phyloP scores from a whole-genome alignment of 768 basidiomycete genomes.

The Cystobasidium ongulense region DNA sequence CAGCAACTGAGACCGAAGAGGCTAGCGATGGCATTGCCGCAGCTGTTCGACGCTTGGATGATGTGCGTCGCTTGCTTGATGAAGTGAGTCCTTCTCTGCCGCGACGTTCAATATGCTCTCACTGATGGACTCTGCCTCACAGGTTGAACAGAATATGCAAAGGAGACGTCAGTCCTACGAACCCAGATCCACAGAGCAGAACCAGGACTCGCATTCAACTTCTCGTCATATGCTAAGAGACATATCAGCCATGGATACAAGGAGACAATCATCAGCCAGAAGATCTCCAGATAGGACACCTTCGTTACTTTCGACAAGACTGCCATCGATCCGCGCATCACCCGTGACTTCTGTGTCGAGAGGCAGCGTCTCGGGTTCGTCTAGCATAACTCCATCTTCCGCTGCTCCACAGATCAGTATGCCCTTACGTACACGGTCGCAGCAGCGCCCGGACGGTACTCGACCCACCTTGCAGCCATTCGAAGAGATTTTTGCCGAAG shows the following conservation, averaged over 20 bases:
- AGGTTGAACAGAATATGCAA: slow-evolving; percentile 10
- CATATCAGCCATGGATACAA: not conserved
- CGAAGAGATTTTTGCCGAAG: slow-evolving; percentile 29
- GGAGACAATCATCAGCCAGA: not conserved
- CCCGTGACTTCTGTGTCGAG: not conserved
- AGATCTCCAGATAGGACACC: not conserved
- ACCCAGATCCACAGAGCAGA: not conserved
- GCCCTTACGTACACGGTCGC: not conserved
- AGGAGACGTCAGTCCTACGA: not conserved
- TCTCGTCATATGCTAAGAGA: not conserved
- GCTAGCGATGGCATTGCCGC: not conserved
- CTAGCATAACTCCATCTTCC: not conserved
- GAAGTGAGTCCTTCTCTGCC: not conserved
- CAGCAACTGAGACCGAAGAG: not conserved
- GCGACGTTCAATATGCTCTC: not conserved
- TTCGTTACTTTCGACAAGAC: not conserved
- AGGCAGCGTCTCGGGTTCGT: not conserved
- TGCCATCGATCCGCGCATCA: not conserved
- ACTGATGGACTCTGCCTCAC: not conserved
- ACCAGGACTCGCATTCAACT: not conserved
- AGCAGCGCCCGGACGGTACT: not conserved
- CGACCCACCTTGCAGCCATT: slow-evolving; percentile 16
- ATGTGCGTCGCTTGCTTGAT: not conserved
- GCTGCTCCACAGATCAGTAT: not conserved
- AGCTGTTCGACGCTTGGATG: not conserved